phyloP scores from a whole-genome alignment of 2,329 filamentous ascomycete species.

The Hymenoscyphus occultus region DNA sequence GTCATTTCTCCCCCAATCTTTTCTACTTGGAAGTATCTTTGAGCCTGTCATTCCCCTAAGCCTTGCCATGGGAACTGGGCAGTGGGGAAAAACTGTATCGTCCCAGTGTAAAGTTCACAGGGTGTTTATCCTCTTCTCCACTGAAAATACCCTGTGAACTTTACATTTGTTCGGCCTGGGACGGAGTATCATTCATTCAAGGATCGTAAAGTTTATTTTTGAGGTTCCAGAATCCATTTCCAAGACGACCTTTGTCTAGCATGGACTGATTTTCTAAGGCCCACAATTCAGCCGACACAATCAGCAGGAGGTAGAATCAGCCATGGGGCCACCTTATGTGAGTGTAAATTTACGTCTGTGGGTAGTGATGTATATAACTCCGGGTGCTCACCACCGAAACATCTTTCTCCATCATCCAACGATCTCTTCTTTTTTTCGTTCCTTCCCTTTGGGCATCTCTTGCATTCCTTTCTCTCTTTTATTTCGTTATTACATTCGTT shows the following conservation, averaged over 20 bases:
- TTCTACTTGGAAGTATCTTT: too few relatives aligned
- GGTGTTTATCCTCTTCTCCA: too few relatives aligned
- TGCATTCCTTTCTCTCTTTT: neutral
- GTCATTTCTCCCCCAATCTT: too few relatives aligned
- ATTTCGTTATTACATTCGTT: conserved; percentile 2
- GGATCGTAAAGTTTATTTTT: neutral
- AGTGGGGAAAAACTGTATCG: too few relatives aligned
- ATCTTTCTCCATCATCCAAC: conserved; percentile 7
- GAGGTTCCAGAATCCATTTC: neutral
- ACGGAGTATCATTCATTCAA: neutral
- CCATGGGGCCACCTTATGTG: neutral
- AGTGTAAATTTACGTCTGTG: neutral
- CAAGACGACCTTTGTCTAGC: neutral
- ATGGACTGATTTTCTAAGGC: neutral
- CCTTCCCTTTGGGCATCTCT: neutral
- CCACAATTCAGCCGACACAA: neutral
- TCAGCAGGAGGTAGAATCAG: neutral
- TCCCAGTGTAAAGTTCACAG: too few relatives aligned
- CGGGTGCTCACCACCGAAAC: neutral
- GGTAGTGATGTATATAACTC: conserved; percentile 8
- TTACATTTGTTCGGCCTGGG: too few relatives aligned
- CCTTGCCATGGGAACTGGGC: too few relatives aligned
- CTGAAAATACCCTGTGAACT: too few relatives aligned
- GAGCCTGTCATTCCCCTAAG: too few relatives aligned
- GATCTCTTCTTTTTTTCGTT: conserved; percentile 1